phyloP scores from a whole-genome alignment of 164 flowering plant genomes.

The Amborella trichopoda region DNA sequence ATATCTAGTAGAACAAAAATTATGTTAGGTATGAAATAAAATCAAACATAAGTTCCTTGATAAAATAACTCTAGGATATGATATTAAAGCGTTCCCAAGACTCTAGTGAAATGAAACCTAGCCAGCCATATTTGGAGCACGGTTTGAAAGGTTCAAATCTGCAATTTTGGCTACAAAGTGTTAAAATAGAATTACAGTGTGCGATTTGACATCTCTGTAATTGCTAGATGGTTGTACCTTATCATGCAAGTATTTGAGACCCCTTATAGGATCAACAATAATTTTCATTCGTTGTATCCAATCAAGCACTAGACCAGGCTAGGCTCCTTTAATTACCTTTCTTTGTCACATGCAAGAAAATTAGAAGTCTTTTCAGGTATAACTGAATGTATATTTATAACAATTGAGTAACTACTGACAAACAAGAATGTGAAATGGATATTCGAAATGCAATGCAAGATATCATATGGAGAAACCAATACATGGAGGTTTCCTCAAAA shows the following conservation, averaged over 20 bases:
- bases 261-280: slow-evolving; percentile 89
- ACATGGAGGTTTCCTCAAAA: slow-evolving; percentile 73
- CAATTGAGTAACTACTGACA: no score
- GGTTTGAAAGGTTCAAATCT: slow-evolving; percentile 92
- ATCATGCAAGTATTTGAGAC: slow-evolving; percentile 89
- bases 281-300: slow-evolving; percentile 95
- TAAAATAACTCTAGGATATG: slow-evolving; percentile 91
- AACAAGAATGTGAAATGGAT: no score
- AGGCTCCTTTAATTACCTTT: slow-evolving; percentile 97
- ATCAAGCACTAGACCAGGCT: slow-evolving; percentile 92
- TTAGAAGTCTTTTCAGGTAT: no score
- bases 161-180: slow-evolving; percentile 94
- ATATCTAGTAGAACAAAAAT: no score
- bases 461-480: slow-evolving; percentile 85
- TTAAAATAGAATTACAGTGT: slow-evolving; percentile 89
- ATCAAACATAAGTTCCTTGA: no score
- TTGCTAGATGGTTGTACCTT: slow-evolving; percentile 78
- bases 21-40: no score
- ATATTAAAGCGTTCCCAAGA: slow-evolving; percentile 91
- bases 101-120: slow-evolving; percentile 96
- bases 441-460: slow-evolving; percentile 62
- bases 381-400: no score
- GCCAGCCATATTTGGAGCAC: slow-evolving; percentile 99
- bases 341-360: slow-evolving; percentile 36
- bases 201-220: slow-evolving; percentile 92